Conservation (phyloP, 345 rosid species). For the Draba incana region DNA sequence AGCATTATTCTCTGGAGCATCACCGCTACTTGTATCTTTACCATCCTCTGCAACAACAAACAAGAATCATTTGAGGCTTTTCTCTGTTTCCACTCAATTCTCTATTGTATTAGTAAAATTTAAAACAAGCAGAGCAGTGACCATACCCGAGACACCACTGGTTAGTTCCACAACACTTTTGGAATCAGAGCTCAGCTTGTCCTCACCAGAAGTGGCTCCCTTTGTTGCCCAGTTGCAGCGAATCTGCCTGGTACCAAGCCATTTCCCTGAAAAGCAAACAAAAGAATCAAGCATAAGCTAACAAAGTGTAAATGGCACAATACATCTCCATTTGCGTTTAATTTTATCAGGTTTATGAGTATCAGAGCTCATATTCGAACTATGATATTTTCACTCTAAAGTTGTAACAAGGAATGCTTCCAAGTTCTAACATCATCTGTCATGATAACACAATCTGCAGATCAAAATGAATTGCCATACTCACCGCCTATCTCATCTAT, state of each 20-base stretch:
- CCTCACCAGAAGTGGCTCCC: slow-evolving; percentile 71
- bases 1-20: slow-evolving; percentile 51
- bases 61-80: neutral
- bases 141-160: slow-evolving; percentile 77
- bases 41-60: slow-evolving; percentile 42
- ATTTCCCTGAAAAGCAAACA: slow-evolving; percentile 61
- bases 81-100: slow-evolving; percentile 4
- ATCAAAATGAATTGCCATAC: slow-evolving; percentile 7
- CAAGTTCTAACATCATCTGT: slow-evolving; percentile 4
- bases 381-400: neutral
- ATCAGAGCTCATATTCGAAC: neutral
- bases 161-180: slow-evolving; percentile 82
- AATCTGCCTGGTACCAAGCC: slow-evolving; percentile 94
- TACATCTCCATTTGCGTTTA: neutral
- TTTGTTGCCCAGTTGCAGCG: slow-evolving; percentile 96
- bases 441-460: neutral
- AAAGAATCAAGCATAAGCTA: slow-evolving; percentile 13
- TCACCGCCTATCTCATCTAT: slow-evolving; percentile 80
- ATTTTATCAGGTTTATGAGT: neutral
- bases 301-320: neutral
- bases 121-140: slow-evolving; percentile 6
- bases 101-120: neutral
- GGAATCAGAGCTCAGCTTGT: slow-evolving; percentile 68
- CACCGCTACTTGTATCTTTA: slow-evolving; percentile 45
- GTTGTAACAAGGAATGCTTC: slow-evolving; percentile 11